Conservation (phyloP, 352 stramenopile genomes). For the Phytophthora europaea region DNA sequence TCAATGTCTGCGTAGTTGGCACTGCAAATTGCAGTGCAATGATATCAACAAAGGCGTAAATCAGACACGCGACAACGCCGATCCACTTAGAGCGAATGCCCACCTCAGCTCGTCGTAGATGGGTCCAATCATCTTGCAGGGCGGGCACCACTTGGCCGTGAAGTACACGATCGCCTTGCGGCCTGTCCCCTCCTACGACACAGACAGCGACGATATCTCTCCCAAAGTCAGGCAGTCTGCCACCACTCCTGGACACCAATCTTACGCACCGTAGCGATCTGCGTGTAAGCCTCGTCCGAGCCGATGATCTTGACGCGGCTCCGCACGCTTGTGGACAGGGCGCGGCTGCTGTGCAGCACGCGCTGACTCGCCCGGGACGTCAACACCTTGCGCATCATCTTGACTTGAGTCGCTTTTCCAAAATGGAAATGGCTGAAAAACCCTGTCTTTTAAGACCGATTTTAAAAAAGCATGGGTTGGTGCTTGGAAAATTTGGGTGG, state of each 20-base stretch:
- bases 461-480: background rate
- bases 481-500: no score
- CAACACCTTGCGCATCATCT: constrained; percentile 56
- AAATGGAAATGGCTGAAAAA: constrained; percentile 20
- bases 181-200: constrained; percentile 58
- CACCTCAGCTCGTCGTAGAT: constrained; percentile 91
- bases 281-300: constrained; percentile 78
- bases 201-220: background rate
- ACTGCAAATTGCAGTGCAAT: constrained; percentile 31
- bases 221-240: background rate
- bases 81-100: constrained; percentile 2
- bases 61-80: constrained; percentile 1
- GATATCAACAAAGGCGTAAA: background rate
- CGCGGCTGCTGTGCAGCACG: constrained; percentile 36
- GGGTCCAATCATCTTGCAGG: constrained; percentile 92
- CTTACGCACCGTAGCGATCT: constrained; percentile 66
- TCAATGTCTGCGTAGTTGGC: constrained; percentile 72
- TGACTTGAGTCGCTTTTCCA: constrained; percentile 1
- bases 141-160: constrained; percentile 91
- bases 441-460: no score
- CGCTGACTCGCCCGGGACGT: constrained; percentile 28
- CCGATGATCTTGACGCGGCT: constrained; percentile 83
- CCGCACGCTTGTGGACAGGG: constrained; percentile 46
- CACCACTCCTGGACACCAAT: background rate
- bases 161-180: constrained; percentile 91